These are phyloP conservation scores for Beauveria scarabaeidicola DNA, from an alignment of 2,329 filamentous ascomycete species.

Conservation along the genomic window DNA sequence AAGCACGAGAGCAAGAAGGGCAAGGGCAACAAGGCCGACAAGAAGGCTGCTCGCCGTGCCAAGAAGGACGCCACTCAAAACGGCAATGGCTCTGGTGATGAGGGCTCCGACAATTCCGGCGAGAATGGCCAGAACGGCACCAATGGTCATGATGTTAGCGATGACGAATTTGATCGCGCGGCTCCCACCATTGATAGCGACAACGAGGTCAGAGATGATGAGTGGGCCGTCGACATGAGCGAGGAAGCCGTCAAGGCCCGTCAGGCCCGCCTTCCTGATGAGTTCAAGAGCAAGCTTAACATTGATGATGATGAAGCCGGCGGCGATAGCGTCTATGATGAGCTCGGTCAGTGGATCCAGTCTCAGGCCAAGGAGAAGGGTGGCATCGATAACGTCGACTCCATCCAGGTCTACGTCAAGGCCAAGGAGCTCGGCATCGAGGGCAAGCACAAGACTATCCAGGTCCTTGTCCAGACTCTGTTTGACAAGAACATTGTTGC, in stretches of 20 bases:
- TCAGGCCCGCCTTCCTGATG: conserved; percentile 83
- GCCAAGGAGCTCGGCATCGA: conserved; percentile 94
- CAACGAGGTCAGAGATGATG: conserved; percentile 66
- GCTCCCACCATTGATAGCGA: conserved; percentile 40
- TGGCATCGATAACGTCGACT: conserved; percentile 69
- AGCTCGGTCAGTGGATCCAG: conserved; percentile 88
- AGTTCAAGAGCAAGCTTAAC: conserved; percentile 87
- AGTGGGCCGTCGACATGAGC: conserved; percentile 96
- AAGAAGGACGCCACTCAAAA: conserved; percentile 64
- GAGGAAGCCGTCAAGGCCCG: conserved; percentile 92
- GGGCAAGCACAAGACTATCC: conserved; percentile 83
- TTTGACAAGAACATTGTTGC: conserved; percentile 85
- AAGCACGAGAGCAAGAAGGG: conserved; percentile 91
- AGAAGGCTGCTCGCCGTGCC: conserved; percentile 85
- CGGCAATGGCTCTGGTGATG: conserved; percentile 37
- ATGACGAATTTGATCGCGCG: conserved; percentile 86
- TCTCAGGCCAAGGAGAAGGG: conserved; percentile 63
- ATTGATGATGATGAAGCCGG: conserved; percentile 70
- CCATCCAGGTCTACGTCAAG: conserved; percentile 90
- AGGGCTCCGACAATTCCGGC: conserved; percentile 46
- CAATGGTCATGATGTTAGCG: conserved; percentile 40
- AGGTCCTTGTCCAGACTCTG: conserved; percentile 86
- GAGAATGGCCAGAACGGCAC: conserved; percentile 48
- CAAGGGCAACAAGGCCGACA: conserved; percentile 92
- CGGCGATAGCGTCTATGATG: conserved; percentile 73